phyloP scores from a whole-genome alignment of 441 rosid genomes.

The Bocquillonia castaneifolia region DNA sequence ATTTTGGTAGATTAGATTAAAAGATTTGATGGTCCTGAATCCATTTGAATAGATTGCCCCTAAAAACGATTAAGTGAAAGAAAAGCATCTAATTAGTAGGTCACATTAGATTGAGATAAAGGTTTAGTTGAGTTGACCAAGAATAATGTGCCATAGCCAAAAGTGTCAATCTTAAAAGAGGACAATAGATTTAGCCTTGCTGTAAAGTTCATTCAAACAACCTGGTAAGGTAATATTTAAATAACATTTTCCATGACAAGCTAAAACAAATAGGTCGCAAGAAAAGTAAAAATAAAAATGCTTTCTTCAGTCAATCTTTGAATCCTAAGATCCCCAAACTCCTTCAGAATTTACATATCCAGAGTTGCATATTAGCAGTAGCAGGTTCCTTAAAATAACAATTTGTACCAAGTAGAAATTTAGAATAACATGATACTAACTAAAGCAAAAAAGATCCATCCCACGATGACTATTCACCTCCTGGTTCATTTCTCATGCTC shows the following conservation, averaged over 20 bases:
- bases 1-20: not conserved
- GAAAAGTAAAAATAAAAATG: not conserved
- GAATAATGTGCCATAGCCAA: too few relatives aligned
- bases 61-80: not conserved
- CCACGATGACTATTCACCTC: too few relatives aligned
- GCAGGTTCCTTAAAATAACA: not conserved
- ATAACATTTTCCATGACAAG: not conserved
- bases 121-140: too few relatives aligned
- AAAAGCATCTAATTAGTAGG: too few relatives aligned
- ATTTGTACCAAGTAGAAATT: not conserved
- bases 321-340: not conserved
- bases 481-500: not conserved
- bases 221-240: not conserved
- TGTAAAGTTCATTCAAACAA: not conserved
- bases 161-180: too few relatives aligned
- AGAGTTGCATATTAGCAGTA: not conserved
- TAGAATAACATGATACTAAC: not conserved
- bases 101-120: too few relatives aligned
- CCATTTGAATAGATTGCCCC: not conserved
- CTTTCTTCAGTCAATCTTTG: not conserved
- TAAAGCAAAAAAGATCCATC: too few relatives aligned
- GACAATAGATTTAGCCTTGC: too few relatives aligned
- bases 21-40: not conserved
- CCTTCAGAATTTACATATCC: not conserved
- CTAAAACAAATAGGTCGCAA: not conserved